These are phyloP conservation scores for Fraxinus angustifolia DNA, from an alignment of 305 asterid species.

Conservation along the genomic window DNA sequence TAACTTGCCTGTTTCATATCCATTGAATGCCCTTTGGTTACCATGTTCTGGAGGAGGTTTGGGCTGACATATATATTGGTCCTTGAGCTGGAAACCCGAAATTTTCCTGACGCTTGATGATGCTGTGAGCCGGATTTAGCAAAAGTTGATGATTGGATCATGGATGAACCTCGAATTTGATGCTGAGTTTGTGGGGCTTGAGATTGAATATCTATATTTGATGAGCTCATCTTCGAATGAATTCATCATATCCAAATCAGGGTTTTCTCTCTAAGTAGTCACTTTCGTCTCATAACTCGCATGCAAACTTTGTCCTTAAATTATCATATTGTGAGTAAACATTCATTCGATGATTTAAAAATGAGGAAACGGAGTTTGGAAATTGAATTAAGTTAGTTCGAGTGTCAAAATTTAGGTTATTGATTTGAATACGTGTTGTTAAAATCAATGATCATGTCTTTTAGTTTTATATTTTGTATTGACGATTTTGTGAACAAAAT, in stretches of 20 bases:
- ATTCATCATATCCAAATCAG: background rate
- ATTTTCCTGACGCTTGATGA: constrained; percentile 48
- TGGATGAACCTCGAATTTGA: constrained; percentile 84
- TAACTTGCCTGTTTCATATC: constrained; percentile 40
- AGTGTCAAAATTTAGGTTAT: too few relatives aligned
- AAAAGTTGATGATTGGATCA: constrained; percentile 32
- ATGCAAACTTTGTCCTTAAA: background rate
- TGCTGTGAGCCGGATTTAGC: constrained; percentile 53
- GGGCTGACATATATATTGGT: constrained; percentile 55
- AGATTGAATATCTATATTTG: constrained; percentile 60
- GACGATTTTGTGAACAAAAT: too few relatives aligned
- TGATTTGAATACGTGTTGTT: too few relatives aligned
- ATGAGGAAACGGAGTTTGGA: background rate
- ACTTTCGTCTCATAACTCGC: background rate
- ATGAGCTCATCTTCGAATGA: constrained; percentile 36
- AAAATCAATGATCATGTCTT: too few relatives aligned
- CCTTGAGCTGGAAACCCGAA: constrained; percentile 36
- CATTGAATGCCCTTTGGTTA: constrained; percentile 56
- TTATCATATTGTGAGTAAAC: background rate
- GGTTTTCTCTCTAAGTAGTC: background rate
- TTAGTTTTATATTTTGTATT: too few relatives aligned
- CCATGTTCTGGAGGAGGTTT: constrained; percentile 62
- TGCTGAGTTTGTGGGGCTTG: constrained; percentile 66
- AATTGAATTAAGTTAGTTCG: too few relatives aligned
- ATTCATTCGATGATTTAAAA: background rate